Conservation (phyloP, 768 basidiomycete genomes). For the Pluteus cervinus region DNA sequence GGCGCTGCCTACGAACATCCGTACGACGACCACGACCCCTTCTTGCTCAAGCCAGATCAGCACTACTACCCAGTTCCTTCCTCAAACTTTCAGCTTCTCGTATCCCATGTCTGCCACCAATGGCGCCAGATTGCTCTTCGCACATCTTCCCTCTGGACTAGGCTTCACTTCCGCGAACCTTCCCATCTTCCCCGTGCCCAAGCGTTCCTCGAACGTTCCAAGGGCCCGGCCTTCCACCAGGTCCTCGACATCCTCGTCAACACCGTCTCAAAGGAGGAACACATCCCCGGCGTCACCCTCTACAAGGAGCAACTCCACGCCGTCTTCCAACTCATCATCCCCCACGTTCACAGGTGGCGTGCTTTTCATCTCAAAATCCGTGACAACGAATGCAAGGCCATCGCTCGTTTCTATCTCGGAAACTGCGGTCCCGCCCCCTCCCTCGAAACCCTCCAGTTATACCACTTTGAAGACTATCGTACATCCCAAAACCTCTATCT, state of each 20-base stretch:
- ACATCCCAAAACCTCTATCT: slow-evolving; percentile 44
- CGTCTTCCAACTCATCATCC: slow-evolving; percentile 38
- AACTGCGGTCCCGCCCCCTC: slow-evolving; percentile 47
- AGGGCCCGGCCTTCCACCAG: slow-evolving; percentile 8
- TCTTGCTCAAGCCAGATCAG: slow-evolving; percentile 43
- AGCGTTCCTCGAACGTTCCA: slow-evolving; percentile 34
- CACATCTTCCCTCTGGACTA: slow-evolving; percentile 49
- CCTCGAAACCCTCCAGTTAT: slow-evolving; percentile 55
- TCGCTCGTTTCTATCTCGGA: slow-evolving; percentile 43
- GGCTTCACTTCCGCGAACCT: slow-evolving; percentile 46
- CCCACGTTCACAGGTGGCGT: slow-evolving; percentile 47
- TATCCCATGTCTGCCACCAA: slow-evolving; percentile 51
- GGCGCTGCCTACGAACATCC: slow-evolving; percentile 40
- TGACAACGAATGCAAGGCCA: slow-evolving; percentile 51
- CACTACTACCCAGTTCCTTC: slow-evolving; percentile 33
- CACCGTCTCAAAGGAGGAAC: slow-evolving; percentile 43
- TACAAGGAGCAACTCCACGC: slow-evolving; percentile 41
- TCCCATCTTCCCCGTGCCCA: slow-evolving; percentile 43
- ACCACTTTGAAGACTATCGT: slow-evolving; percentile 57
- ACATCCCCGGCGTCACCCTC: slow-evolving; percentile 45
- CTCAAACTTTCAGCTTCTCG: slow-evolving; percentile 45
- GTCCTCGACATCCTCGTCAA: slow-evolving; percentile 51
- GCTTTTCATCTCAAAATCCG: slow-evolving; percentile 57
- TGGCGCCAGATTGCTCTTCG: slow-evolving; percentile 52
- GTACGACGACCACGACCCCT: slow-evolving; percentile 39